Evolutionary conservation across 1,284 basidiomycete genomes (phyloP), one percentile per base, ranked within the genome.

Genomic region (Rhodotorula sp.): DNA sequence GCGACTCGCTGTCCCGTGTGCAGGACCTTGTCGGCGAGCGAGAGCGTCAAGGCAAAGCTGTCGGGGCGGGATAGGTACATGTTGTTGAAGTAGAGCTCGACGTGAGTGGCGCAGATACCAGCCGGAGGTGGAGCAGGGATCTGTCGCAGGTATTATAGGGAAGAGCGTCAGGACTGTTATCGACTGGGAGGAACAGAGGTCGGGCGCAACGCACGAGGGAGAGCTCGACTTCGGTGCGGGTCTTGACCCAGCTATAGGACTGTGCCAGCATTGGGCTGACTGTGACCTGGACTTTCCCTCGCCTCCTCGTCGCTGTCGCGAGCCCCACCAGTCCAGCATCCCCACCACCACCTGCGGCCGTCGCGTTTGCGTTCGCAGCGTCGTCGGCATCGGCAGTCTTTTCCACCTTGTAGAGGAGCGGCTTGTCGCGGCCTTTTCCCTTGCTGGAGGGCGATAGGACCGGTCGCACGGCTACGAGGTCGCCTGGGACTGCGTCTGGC

Each of bases 41-140:
- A 85, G 79, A 89, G 87, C 42, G 87, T 87, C 20, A 95, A 84
- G 56, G 91, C 85, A 90, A 93, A 95, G 91, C 95, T 94, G 76
- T 95, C 93, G 66, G 91, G 91, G 64, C 94, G 87, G 78, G 95
- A 95, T 12, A 71, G 66, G 68, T 74, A 68, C 64, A 76, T 69
- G 78, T 95, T 93, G 76, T 91, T 89, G 79, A 96, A 96, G 60
- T 88, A 87, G 65, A 96, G 85, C 78, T 96, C 94, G 63, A 95
- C 85, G 78, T 89, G 91, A 73, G 93, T 90, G 3, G 91, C 91
- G 42, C 63, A 64, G 4, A 73, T 10, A 7, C 62, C 29, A 4
- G 55, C 44, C 4, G 74, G 74, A 10, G 71, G 71, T 2, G 73
- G 73, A 1, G 70, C 59, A 5, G 66, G 30, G 46, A 75, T 59